These are phyloP conservation scores for Neofusicoccum kwambonambiense DNA, from an alignment of 2,329 filamentous ascomycete genomes.

Conservation along the genomic window DNA sequence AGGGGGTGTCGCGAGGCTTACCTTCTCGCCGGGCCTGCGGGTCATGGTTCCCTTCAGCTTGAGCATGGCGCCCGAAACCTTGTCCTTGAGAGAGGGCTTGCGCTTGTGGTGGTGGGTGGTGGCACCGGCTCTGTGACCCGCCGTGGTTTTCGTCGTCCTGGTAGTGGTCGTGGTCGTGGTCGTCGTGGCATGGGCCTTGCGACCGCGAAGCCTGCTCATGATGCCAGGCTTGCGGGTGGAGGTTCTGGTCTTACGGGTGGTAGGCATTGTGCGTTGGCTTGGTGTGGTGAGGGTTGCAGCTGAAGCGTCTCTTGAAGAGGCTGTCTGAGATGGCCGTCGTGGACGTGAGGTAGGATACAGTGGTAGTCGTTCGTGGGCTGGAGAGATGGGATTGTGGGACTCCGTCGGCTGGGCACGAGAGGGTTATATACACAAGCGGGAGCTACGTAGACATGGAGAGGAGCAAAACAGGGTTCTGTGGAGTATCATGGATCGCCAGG, in stretches of 20 bases:
- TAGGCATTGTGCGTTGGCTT: slow-evolving; percentile 24
- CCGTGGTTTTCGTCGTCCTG: slow-evolving; percentile 40
- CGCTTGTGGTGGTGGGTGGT: slow-evolving; percentile 62
- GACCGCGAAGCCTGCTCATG: slow-evolving; percentile 53
- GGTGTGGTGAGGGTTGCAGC: slow-evolving; percentile 13
- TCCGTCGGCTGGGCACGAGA: background rate
- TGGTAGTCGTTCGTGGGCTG: background rate
- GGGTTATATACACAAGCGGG: background rate
- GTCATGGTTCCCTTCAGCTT: slow-evolving; percentile 71
- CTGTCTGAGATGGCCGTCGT: background rate
- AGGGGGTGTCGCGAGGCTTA: slow-evolving; percentile 25
- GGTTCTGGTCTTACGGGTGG: slow-evolving; percentile 32
- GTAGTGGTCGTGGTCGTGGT: slow-evolving; percentile 41
- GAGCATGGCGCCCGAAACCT: slow-evolving; percentile 72
- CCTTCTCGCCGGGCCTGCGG: slow-evolving; percentile 68
- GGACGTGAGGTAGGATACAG: background rate
- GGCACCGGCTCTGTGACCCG: slow-evolving; percentile 6
- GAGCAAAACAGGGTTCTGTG: slow-evolving; percentile 12
- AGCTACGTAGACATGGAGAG: background rate
- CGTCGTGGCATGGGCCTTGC: slow-evolving; percentile 26
- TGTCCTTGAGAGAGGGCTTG: slow-evolving; percentile 69
- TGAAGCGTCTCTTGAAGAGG: background rate
- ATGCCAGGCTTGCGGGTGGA: slow-evolving; percentile 51
- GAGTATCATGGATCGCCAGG: background rate
- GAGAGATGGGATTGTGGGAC: background rate